Base-by-base conservation (phyloP, 768 basidiomycete species). In the Trametes punicea region DNA sequence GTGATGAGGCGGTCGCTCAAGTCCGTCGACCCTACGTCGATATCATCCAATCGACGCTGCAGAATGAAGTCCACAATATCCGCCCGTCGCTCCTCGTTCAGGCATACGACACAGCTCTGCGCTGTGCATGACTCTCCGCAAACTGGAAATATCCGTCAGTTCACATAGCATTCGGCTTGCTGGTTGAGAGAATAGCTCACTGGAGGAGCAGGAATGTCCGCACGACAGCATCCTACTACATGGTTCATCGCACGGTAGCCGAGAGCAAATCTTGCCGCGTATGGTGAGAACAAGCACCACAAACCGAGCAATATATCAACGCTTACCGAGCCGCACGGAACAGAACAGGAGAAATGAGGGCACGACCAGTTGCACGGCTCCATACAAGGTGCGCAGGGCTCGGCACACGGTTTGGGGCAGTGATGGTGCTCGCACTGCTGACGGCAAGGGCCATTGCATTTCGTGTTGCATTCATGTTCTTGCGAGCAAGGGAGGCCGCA, bases 61-160 rank as follows among this genome's bases (percentile, higher is more conserved):
- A 70, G 60, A 61, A 75, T 70, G 52, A 72, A 62, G 57, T 77
- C 75, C 13, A 74, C 74, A 18, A 75, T 63, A 51, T 65, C 67
- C 4, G 53, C 46, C 10, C 65, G 65, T 2, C 57, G 45, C 7
- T 67, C 65, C 1, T 48, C 42, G 6, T 58, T 34, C 4, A 71
- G 61, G 53, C 75, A 76, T 11, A 26, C 18, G 8, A 69, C 57
- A 48, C 75, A 77, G 4, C 58, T 46, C 54, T 75, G 75, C 1
- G 27, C 0, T 0, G 27, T 57, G 58, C 76, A 77, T 0, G 67
- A 65, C 52, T 77, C 76, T 6, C 73, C 72, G 44, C 73, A 74
- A 5, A 77, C 72, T 74, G 39, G 15, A 5, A 27, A 11, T 11
- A 30, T 16, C 26, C 25, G 23, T 44, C 36, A 25, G 41, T 21